Conservation (phyloP, 176 grass and related monocot species). For the Calamus simplicifolius region DNA sequence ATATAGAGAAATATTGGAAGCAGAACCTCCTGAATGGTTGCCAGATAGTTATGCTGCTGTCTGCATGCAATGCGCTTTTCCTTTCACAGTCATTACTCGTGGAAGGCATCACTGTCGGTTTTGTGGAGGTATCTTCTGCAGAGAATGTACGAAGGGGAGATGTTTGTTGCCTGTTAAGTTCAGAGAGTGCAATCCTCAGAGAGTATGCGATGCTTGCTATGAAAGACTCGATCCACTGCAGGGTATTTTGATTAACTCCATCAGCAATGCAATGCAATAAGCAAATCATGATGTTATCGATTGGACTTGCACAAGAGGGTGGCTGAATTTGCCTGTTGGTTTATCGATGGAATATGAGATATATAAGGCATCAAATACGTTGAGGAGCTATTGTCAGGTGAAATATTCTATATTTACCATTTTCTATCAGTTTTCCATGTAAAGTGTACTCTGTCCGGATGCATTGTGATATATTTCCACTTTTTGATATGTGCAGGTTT, state of each 20-base stretch:
- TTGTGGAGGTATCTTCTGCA: constrained; percentile 81
- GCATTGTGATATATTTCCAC: not conserved
- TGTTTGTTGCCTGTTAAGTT: constrained; percentile 78
- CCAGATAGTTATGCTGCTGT: constrained; percentile 59
- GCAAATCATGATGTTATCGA: constrained; percentile 89
- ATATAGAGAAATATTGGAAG: constrained; percentile 51
- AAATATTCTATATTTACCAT: not conserved
- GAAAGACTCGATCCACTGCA: constrained; percentile 82
- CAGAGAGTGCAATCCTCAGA: constrained; percentile 57
- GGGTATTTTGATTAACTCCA: constrained; percentile 56
- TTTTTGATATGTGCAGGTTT: constrained; percentile 35
- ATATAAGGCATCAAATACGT: constrained; percentile 71
- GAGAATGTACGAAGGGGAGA: constrained; percentile 56
- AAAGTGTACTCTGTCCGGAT: not conserved
- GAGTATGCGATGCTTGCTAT: constrained; percentile 88
- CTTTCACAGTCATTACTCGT: constrained; percentile 52
- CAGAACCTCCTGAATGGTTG: constrained; percentile 81
- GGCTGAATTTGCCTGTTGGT: constrained; percentile 91
- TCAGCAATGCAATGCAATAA: constrained; percentile 66
- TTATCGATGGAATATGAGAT: constrained; percentile 87
- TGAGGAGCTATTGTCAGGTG: constrained; percentile 68
- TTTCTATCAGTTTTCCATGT: not conserved
- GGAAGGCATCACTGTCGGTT: constrained; percentile 93
- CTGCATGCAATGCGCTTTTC: constrained; percentile 81
- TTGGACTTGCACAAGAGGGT: constrained; percentile 82